Percentiles rank a stretch among this genome's conserved stretches.
Evolutionary conservation across 2,329 filamentous ascomycete genomes (phyloP).

Genomic region (Lachnellula subtilissima): DNA sequence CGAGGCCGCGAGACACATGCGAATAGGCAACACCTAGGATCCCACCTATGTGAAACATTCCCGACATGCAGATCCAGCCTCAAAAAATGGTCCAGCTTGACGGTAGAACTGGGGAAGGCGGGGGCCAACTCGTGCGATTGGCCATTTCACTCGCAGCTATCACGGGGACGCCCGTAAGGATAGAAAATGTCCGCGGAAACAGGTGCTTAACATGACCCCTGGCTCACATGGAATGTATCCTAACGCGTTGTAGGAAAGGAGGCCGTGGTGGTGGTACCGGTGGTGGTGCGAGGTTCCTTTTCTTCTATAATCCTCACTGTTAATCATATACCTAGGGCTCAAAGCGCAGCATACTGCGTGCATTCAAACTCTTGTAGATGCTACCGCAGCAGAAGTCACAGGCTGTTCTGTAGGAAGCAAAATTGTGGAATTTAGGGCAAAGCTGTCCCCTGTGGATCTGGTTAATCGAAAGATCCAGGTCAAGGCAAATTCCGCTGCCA

Average conservation of each 20-base stretch:
- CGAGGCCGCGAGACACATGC: background rate
- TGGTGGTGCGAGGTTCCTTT: slow-evolving; percentile 15
- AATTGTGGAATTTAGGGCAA: slow-evolving; percentile 30
- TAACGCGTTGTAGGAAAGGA: too few relatives aligned
- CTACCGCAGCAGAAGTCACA: slow-evolving; percentile 45
- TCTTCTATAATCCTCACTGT: background rate
- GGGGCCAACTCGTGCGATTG: slow-evolving; percentile 55
- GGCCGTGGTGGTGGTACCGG: slow-evolving; percentile 12
- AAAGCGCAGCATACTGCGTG: slow-evolving; percentile 57
- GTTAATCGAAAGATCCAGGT: slow-evolving; percentile 44
- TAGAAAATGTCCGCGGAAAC: slow-evolving; percentile 53
- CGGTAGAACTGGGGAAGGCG: slow-evolving; percentile 55
- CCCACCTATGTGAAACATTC: background rate
- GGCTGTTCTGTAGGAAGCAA: slow-evolving; percentile 48
- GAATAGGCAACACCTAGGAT: slow-evolving; percentile 1
- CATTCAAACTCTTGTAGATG: slow-evolving; percentile 49
- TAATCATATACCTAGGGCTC: slow-evolving; percentile 40
- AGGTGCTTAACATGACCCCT: slow-evolving; percentile 26
- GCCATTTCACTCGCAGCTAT: slow-evolving; percentile 53
- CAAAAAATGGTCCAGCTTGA: slow-evolving; percentile 44
- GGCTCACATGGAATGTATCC: too few relatives aligned
- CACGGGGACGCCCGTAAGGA: slow-evolving; percentile 47
- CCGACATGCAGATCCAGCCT: background rate
- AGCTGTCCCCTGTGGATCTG: slow-evolving; percentile 21
- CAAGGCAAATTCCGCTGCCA: slow-evolving; percentile 48